Conservation (phyloP, 176 grass and related monocot species). For the Canna indica region DNA sequence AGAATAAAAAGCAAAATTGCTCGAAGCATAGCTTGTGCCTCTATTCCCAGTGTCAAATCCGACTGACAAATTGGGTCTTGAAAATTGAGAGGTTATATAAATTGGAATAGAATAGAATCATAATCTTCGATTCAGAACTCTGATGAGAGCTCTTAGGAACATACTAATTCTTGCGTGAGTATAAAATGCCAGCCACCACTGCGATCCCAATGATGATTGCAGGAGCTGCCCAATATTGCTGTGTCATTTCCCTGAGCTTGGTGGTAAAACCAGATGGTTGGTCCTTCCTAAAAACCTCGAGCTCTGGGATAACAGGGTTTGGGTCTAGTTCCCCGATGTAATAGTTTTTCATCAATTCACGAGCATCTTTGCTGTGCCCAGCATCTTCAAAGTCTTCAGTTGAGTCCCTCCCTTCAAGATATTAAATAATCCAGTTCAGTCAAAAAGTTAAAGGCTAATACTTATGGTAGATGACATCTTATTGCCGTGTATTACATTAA, state of each 20-base stretch:
- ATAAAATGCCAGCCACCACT: conserved; percentile 38
- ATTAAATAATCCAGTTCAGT: conserved; percentile 5
- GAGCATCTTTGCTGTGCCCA: conserved; percentile 60
- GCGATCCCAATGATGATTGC: conserved; percentile 42
- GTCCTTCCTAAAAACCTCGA: conserved; percentile 55
- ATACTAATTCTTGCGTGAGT: conserved; percentile 42
- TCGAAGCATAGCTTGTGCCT: background rate
- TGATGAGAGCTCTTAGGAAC: background rate
- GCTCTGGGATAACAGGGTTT: conserved; percentile 46
- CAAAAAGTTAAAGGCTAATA: background rate
- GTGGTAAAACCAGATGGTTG: conserved; percentile 27
- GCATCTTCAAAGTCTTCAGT: conserved; percentile 86
- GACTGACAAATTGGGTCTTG: background rate
- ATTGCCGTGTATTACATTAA: too few relatives aligned
- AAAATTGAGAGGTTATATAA: background rate
- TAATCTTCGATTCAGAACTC: background rate
- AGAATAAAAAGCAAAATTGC: background rate
- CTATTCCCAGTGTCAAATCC: background rate
- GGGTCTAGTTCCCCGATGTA: conserved; percentile 62
- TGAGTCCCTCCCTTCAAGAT: conserved; percentile 67
- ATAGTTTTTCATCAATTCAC: conserved; percentile 66
- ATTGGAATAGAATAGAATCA: background rate
- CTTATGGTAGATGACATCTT: background rate
- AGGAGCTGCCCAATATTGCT: conserved; percentile 41
- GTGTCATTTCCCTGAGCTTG: conserved; percentile 22